Percentiles rank a stretch among this genome's conserved stretches.
Evolutionary conservation across 2,329 filamentous ascomycete genomes (phyloP).

Genomic region (Rutstroemia sp.): DNA sequence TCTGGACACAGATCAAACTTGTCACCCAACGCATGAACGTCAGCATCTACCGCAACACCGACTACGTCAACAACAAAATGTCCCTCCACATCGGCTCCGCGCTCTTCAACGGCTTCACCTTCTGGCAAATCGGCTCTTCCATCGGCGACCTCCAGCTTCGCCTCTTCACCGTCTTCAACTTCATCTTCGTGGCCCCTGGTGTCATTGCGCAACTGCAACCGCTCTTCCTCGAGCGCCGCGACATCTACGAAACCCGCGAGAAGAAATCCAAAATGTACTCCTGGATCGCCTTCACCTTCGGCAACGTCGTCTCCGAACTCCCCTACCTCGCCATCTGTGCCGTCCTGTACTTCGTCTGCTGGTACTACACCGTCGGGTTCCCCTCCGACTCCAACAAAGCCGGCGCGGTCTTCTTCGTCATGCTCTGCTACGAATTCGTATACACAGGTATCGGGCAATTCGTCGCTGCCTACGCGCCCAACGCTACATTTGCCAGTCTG

Average conservation of each 20-base stretch:
- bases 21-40: constrained; percentile 29
- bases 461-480: constrained; percentile 55
- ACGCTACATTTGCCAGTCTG: constrained; percentile 50
- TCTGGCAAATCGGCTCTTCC: constrained; percentile 49
- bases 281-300: constrained; percentile 52
- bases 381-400: constrained; percentile 36
- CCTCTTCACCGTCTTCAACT: constrained; percentile 55
- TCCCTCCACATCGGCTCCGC: constrained; percentile 45
- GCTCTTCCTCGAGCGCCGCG: constrained; percentile 47
- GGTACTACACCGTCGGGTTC: constrained; percentile 53
- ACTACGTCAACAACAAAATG: constrained; percentile 44
- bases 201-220: constrained; percentile 52
- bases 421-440: constrained; percentile 32
- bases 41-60: constrained; percentile 57
- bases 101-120: constrained; percentile 54
- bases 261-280: constrained; percentile 55
- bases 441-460: constrained; percentile 56
- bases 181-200: constrained; percentile 53
- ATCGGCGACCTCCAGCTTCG: constrained; percentile 45
- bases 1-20: constrained; percentile 35
- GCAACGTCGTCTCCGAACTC: constrained; percentile 40
- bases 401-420: constrained; percentile 45
- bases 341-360: constrained; percentile 41
- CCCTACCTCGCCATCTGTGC: constrained; percentile 39
- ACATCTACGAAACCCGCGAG: constrained; percentile 51